Evolutionary conservation across 306 rosid species (phyloP), one percentile per base, ranked within the genome.

Genomic region (Mimosa bimucronata): DNA sequence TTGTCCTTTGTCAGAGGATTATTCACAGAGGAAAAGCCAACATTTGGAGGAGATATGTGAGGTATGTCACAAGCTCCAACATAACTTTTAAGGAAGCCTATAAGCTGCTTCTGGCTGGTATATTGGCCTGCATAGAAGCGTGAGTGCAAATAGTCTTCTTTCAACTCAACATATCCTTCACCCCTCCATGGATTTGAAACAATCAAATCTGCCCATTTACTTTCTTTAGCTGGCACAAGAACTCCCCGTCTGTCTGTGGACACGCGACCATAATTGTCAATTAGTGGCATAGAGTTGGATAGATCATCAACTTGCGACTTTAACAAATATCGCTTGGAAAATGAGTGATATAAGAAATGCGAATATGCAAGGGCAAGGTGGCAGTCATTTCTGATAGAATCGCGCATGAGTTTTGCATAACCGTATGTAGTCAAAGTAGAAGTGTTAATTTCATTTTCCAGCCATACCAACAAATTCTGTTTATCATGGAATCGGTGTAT

Each of bases 161-260:
- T 85, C 29, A 94, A 66, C 79, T 90, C 97, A 61, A 94, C 85
- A 50, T 73, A 89, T 29, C 78, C 81, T 78, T 84, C 85, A 31
- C 44, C 52, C 75, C 74, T 83, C 97, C 98, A 94, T 28, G 87
- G 80, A 88, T 92, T 89, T 18, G 90, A 87, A 66, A 64, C 88
- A 53, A 88, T 75, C 86, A 92, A 80, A 28, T 45, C 80, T 5
- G 88, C 87, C 97, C 98, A 94, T 65, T 87, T 88, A 85, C 98
- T 92, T 64, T 69, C 84, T 4, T 83, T 85, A 53, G 96, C 92
- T 4, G 97, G 98, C 26, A 91, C 86, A 61, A 90, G 85, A 75
- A 92, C 86, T 71, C 85, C 85, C 0, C 3, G 8, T 55, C 86
- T 52, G 26, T 30, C 0, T 31, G n/a, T 44, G 7, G 3, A 28